phyloP scores from a whole-genome alignment of 2,329 filamentous ascomycete species.

The Aspergillus felis region DNA sequence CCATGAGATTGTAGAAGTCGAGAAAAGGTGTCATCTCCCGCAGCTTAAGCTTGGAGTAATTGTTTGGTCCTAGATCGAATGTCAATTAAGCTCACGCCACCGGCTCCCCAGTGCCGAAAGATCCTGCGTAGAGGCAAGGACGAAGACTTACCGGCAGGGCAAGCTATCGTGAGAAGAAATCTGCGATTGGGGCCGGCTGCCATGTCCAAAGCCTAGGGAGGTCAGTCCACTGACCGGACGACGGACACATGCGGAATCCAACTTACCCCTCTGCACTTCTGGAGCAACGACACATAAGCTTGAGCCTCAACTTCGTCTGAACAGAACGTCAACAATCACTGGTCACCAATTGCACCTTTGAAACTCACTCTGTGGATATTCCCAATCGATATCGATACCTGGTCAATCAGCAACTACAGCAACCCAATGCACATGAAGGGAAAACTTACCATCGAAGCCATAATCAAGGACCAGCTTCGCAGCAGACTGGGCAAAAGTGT shows the following conservation, averaged over 20 bases:
- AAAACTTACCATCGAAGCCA: conserved; percentile 58
- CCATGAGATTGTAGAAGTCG: conserved; percentile 64
- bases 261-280: conserved; percentile 38
- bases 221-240: not conserved
- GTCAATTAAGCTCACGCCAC: not conserved
- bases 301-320: conserved; percentile 40
- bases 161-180: conserved; percentile 49
- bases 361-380: conserved; percentile 39
- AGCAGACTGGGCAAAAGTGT: conserved; percentile 65
- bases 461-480: conserved; percentile 73
- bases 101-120: not conserved
- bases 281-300: conserved; percentile 42
- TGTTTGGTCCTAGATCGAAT: conserved; percentile 30
- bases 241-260: not conserved
- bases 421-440: not conserved
- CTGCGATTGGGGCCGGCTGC: conserved; percentile 40
- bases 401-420: not conserved
- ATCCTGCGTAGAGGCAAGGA: not conserved
- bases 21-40: conserved; percentile 45
- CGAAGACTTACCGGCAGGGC: conserved; percentile 38
- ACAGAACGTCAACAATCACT: conserved; percentile 9
- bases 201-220: conserved; percentile 30
- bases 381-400: conserved; percentile 48
- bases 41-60: conserved; percentile 42
- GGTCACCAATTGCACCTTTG: not conserved